Percentiles rank a stretch among this genome's conserved stretches.
Conservation (phyloP, 495 filamentous ascomycete species). For the Copromyces sp. region DNA sequence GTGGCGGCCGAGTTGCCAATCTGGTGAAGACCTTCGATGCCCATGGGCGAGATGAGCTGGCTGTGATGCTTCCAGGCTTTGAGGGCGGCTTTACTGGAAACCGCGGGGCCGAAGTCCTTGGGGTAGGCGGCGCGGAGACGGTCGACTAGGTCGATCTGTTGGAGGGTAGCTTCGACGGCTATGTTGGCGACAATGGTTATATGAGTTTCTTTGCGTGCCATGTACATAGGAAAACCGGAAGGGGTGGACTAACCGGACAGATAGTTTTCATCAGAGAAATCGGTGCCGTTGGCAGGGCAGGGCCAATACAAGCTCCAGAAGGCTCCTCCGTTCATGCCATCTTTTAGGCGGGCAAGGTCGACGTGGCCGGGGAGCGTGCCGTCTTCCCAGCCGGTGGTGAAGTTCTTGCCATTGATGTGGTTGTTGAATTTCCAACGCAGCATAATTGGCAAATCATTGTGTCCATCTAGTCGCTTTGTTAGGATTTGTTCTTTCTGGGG, state of each 20-base stretch:
- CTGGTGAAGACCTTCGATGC: constrained; percentile 89
- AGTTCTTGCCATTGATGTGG: constrained; percentile 65
- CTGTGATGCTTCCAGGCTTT: constrained; percentile 45
- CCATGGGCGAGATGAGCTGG: constrained; percentile 55
- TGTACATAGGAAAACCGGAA: not conserved
- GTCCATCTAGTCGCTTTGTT: constrained; percentile 55
- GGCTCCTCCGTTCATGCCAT: constrained; percentile 56
- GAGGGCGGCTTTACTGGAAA: constrained; percentile 48
- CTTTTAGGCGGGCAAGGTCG: constrained; percentile 57
- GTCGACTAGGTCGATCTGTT: constrained; percentile 73
- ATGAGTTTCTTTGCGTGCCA: not conserved
- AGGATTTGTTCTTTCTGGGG: not conserved
- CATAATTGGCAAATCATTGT: constrained; percentile 76
- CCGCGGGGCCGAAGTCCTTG: constrained; percentile 48
- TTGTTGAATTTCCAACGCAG: constrained; percentile 58
- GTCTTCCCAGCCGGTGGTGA: constrained; percentile 56
- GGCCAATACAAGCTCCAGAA: constrained; percentile 88
- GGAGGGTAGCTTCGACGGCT: constrained; percentile 57
- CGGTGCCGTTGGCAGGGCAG: constrained; percentile 59
- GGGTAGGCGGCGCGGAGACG: constrained; percentile 62
- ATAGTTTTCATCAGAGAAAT: constrained; percentile 70
- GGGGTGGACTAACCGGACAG: constrained; percentile 22
- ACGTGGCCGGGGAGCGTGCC: constrained; percentile 63
- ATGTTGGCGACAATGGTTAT: not conserved
- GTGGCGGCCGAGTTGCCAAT: constrained; percentile 79